These are phyloP conservation scores for Exutisphaerella laricina DNA, from an alignment of 2,329 filamentous ascomycete genomes.

Conservation along the genomic window DNA sequence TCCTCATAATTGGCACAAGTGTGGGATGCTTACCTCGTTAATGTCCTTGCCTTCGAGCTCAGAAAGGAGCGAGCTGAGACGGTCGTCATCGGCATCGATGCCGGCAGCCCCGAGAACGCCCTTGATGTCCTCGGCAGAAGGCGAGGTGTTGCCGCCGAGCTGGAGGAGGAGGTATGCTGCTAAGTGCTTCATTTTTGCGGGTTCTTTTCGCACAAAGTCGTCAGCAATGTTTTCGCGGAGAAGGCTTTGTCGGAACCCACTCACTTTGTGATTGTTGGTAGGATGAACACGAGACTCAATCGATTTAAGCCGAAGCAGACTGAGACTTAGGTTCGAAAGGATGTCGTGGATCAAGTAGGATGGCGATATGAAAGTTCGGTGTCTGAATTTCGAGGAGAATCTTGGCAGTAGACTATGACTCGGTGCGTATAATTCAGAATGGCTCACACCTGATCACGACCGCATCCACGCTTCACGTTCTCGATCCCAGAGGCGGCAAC, in stretches of 20 bases:
- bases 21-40: constrained; percentile 66
- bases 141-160: constrained; percentile 87
- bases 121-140: constrained; percentile 82
- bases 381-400: no score
- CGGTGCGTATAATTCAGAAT: no score
- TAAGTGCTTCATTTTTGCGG: constrained; percentile 95
- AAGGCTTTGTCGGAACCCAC: constrained; percentile 3
- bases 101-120: constrained; percentile 85
- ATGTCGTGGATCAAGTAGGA: constrained; percentile 4
- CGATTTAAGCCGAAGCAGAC: constrained; percentile 99
- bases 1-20: not conserved
- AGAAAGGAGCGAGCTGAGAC: constrained; percentile 76
- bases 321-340: constrained; percentile 82
- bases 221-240: constrained; percentile 3
- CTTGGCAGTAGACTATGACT: no score
- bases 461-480: no score
- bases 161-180: constrained; percentile 96
- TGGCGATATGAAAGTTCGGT: no score
- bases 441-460: no score
- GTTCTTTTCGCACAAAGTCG: constrained; percentile 17
- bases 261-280: constrained; percentile 20
- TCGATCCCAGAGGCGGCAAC: no score
- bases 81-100: constrained; percentile 85
- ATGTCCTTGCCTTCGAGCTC: constrained; percentile 91
- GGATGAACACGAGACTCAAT: constrained; percentile 89